These are phyloP conservation scores for Cladosporium sp. DNA, from an alignment of 2,329 filamentous ascomycete species.

Conservation along the genomic window DNA sequence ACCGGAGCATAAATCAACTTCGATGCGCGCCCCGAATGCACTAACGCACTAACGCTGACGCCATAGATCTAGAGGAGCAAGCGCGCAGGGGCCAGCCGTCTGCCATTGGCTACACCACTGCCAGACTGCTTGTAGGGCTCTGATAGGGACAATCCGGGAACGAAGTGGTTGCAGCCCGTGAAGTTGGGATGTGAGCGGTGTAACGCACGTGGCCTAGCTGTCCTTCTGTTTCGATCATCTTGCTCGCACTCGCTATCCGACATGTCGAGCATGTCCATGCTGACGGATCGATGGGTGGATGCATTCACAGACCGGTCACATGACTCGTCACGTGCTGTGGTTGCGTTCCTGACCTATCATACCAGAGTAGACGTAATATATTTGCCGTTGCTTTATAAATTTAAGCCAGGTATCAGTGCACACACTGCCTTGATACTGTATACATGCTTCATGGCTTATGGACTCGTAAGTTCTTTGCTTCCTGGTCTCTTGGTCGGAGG, in stretches of 20 bases:
- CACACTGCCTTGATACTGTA: too few relatives aligned
- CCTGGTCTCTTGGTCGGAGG: too few relatives aligned
- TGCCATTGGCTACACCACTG: background rate
- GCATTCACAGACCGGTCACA: too few relatives aligned
- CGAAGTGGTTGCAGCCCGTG: background rate
- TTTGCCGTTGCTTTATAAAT: too few relatives aligned
- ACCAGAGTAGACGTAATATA: too few relatives aligned
- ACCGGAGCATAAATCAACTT: conserved; percentile 4
- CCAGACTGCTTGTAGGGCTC: background rate
- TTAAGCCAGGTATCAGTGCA: too few relatives aligned
- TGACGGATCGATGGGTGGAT: too few relatives aligned
- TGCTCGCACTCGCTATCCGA: background rate
- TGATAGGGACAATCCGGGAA: background rate
- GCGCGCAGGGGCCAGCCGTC: background rate
- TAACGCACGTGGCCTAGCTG: background rate
- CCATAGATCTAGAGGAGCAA: conserved; percentile 9
- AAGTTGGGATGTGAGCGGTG: background rate
- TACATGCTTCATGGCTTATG: too few relatives aligned
- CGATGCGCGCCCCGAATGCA: conserved; percentile 6
- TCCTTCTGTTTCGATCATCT: background rate
- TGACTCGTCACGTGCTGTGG: too few relatives aligned
- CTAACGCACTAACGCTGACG: conserved; percentile 11
- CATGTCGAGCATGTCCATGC: too few relatives aligned
- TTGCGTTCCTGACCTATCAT: too few relatives aligned
- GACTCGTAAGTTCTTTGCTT: too few relatives aligned